Evolutionary conservation across 768 basidiomycete species (phyloP).

Genomic region (Boletus vinaceobasis): DNA sequence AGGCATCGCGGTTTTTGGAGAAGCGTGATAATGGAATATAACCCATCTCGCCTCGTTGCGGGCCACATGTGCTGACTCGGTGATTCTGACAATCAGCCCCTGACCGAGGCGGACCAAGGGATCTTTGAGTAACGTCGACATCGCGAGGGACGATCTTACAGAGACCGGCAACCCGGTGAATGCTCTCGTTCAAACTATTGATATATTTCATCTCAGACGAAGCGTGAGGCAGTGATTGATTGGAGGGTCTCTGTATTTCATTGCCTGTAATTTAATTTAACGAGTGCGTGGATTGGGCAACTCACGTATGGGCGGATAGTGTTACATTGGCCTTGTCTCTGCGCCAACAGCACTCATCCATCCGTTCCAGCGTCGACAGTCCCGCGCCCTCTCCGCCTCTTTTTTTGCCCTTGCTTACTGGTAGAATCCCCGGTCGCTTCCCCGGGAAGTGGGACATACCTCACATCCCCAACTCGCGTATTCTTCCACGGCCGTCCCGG

Average conservation of each 20-base stretch:
- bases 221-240: background rate
- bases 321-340: background rate
- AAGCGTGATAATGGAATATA: too few species aligned
- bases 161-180: background rate
- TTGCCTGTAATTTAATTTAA: too few species aligned
- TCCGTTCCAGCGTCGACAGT: background rate
- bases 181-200: background rate
- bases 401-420: background rate
- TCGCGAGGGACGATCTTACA: background rate
- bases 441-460: constrained; percentile 36
- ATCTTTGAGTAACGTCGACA: background rate
- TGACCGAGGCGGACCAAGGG: background rate
- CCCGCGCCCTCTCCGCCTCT: background rate
- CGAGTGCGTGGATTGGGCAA: too few species aligned
- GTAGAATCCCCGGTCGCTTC: background rate
- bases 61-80: too few species aligned
- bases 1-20: too few species aligned
- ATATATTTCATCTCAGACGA: background rate
- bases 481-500: constrained; percentile 44
- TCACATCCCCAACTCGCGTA: constrained; percentile 29
- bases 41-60: too few species aligned
- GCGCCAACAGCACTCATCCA: background rate
- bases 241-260: too few species aligned
- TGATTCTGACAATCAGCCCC: background rate
- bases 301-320: too few species aligned